phyloP scores from a whole-genome alignment of 176 grass and related monocot species.

The Thalia dealbata region DNA sequence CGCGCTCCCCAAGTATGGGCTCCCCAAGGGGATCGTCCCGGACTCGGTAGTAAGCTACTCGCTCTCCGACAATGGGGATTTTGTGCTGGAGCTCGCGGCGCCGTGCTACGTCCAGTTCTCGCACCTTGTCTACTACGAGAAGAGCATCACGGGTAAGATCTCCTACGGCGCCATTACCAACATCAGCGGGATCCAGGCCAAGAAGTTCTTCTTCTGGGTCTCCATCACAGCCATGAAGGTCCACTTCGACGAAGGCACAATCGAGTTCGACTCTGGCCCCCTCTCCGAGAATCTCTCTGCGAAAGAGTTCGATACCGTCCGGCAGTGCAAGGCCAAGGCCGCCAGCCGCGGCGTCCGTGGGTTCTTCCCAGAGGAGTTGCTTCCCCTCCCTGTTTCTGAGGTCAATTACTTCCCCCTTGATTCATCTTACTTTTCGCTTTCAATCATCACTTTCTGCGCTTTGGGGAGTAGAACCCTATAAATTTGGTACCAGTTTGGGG shows the following conservation, averaged over 20 bases:
- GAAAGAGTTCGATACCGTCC: constrained; percentile 40
- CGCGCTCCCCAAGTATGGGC: constrained; percentile 50
- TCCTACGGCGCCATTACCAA: constrained; percentile 38
- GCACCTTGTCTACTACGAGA: constrained; percentile 56
- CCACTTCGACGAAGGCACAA: constrained; percentile 29
- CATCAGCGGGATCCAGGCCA: constrained; percentile 61
- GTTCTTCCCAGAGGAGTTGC: constrained; percentile 37
- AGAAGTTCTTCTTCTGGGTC: constrained; percentile 77
- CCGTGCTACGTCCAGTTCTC: constrained; percentile 68
- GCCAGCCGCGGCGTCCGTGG: constrained; percentile 34
- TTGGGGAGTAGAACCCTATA: no score
- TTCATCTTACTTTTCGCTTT: not conserved
- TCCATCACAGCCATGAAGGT: constrained; percentile 44
- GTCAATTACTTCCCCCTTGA: constrained; percentile 17
- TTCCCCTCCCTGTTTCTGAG: constrained; percentile 41
- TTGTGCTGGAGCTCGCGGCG: constrained; percentile 48
- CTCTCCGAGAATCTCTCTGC: constrained; percentile 37
- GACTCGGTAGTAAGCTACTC: constrained; percentile 47
- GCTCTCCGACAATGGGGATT: constrained; percentile 37
- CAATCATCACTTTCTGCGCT: no score
- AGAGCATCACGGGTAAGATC: constrained; percentile 36
- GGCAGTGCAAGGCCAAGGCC: constrained; percentile 26
- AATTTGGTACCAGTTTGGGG: no score
- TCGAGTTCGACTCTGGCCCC: constrained; percentile 56
- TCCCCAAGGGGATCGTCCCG: constrained; percentile 60